Evolutionary conservation across 768 basidiomycete species (phyloP), one percentile per base, ranked within the genome.

Genomic region (Trametes gibbosa): DNA sequence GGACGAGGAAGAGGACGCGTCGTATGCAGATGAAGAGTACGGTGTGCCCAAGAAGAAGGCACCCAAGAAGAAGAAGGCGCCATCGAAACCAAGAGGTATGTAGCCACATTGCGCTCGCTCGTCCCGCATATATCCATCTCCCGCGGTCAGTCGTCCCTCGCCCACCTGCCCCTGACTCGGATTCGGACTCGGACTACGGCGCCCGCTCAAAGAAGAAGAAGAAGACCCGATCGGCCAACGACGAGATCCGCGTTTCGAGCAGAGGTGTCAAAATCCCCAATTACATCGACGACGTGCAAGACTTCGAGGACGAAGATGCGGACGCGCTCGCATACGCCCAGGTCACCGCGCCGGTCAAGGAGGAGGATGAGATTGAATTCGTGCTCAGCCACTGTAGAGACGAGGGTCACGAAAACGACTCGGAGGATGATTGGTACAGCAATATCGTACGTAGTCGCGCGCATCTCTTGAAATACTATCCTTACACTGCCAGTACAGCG

Each of bases 331-430:
- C 81, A 61, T 72, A 70, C 50, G 77, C 75, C 42, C 85, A 84
- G 61, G 78, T 53, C 3, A 55, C 49, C 8, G 54, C 50, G 21
- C 49, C 62, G 35, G 47, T 55, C 54, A 63, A 65, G 46, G 64
- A 62, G 68, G 88, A 91, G 58, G 90, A 95, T 63, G 93, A 94
- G 72, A 96, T 99, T 46, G 97, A 99, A 74, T 84, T 84, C 39
- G 93, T 99, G 40, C 81, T 96, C 40, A 85, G 83, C 32, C 95
- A 98, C 70, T 82, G 81, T 71, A 83, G 96, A 65, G 90, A 97
- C 63, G 93, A 95, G 68, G 87, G 87, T 16, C 81, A 82, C 55
- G 84, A 87, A 69, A 75, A 81, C 23, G 93, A 96, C 68, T 75
- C 79, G 0, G 85, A 89, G 47, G 95, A 97, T 68, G 72, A 90